These are phyloP conservation scores for Elongisporangium undulatum DNA, from an alignment of 352 stramenopile species.

Conservation along the genomic window DNA sequence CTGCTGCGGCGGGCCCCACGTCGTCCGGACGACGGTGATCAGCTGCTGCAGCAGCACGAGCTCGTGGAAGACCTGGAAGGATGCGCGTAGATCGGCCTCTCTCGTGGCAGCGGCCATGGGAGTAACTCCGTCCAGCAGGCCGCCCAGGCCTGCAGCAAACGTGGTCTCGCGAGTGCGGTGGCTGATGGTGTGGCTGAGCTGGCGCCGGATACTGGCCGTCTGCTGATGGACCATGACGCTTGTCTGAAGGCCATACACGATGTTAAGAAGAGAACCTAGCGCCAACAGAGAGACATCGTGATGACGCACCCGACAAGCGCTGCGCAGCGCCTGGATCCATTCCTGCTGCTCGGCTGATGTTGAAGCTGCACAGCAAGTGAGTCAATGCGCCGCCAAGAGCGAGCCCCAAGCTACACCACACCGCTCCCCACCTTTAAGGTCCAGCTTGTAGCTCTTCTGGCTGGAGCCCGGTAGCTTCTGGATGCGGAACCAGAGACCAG, in stretches of 20 bases:
- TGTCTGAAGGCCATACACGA: constrained; percentile 1
- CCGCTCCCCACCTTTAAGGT: constrained; percentile 44
- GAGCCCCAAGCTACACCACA: neutral
- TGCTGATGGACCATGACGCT: constrained; percentile 15
- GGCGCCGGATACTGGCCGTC: constrained; percentile 9
- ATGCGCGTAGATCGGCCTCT: constrained; percentile 41
- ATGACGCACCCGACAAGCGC: constrained; percentile 37
- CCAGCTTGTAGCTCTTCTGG: constrained; percentile 60
- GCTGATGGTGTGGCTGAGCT: constrained; percentile 9
- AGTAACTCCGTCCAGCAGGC: neutral
- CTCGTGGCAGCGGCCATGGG: constrained; percentile 11
- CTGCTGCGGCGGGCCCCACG: constrained; percentile 38
- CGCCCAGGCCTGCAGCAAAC: neutral
- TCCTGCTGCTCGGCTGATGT: constrained; percentile 38
- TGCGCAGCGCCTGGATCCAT: constrained; percentile 58
- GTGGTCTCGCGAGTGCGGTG: neutral
- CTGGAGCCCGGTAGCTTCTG: constrained; percentile 42
- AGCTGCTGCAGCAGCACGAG: constrained; percentile 62
- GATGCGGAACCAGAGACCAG: constrained; percentile 57
- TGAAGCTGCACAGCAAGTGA: constrained; percentile 25
- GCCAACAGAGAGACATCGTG: neutral
- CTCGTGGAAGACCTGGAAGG: constrained; percentile 70
- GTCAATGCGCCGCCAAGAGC: neutral
- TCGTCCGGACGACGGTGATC: constrained; percentile 26
- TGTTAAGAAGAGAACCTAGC: neutral